Evolutionary conservation across 768 basidiomycete species (phyloP), one percentile per base, ranked within the genome.

Genomic region (Inosperma sp.): DNA sequence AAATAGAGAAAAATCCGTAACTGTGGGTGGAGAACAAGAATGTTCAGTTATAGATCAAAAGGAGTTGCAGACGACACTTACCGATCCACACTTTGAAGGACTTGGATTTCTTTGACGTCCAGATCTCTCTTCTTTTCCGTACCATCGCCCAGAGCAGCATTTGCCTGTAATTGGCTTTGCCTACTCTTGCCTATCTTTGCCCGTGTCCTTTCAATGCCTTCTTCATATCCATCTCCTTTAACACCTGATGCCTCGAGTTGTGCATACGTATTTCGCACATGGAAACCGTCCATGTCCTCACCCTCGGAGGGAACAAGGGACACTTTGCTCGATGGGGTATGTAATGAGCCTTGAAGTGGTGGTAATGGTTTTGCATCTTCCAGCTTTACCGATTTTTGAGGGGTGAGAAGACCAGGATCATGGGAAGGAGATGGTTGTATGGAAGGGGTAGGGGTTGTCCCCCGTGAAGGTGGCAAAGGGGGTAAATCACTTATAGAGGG

Each of bases 171-270:
- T 56, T 87, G 85, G 48, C 65, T 67, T 25, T 57, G 58, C 42
- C 65, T 64, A 47, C 58, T 65, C 8, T 51, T 62, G 10, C 63
- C 62, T 30, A 66, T 43, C 39, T 62, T 59, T 4, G 90, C 88
- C 53, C 95, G 79, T 22, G 94, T 98, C 30, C 92, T 83, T 69
- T 98, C 95, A 6, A 95, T 78, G 30, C 95, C 95, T 57, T 95
- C 93, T 59, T 92, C 88, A 67, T 84, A 91, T 0, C 95, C 95
- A 63, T 98, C 95, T 3, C 94, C 93, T 62, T 82, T 87, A 30
- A 97, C 94, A n/a, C 95, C 95, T 35, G 79, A 79, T 8, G 79
- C 71, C 42, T 97, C 92, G n/a, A 98, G 76, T 55, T 88, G 80
- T 0, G 93, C 95, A 63, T 97, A 94, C 1, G 89, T 91, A 53